Evolutionary conservation across 2,329 filamentous ascomycete genomes (phyloP).

Genomic region (Parastagonospora nodorum): DNA sequence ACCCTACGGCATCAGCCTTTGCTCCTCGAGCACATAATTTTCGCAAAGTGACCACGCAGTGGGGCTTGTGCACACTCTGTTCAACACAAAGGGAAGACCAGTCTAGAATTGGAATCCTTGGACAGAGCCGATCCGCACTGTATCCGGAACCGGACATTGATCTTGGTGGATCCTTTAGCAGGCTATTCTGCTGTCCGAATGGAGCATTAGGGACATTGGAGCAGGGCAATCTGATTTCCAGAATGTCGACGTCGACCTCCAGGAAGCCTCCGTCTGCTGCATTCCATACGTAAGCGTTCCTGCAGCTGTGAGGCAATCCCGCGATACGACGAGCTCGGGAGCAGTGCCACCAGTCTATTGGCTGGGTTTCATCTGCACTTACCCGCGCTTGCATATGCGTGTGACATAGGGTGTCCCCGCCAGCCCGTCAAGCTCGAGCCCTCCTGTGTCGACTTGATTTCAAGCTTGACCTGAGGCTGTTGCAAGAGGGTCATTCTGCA

Average conservation of each 20-base stretch:
- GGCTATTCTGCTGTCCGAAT: conserved; percentile 3
- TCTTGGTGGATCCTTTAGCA: neutral
- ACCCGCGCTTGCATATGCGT: conserved; percentile 47
- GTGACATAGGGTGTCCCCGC: conserved; percentile 41
- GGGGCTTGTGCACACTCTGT: conserved; percentile 40
- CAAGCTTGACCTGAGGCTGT: conserved; percentile 27
- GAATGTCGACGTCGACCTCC: conserved; percentile 16
- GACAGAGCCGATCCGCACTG: conserved; percentile 17
- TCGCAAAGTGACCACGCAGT: conserved; percentile 32
- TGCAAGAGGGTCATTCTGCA: conserved; percentile 12
- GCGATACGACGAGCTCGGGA: conserved; percentile 34
- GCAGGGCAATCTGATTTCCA: conserved; percentile 14
- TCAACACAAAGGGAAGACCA: conserved; percentile 34
- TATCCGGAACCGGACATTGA: conserved; percentile 13
- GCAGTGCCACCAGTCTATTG: conserved; percentile 25
- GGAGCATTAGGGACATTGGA: conserved; percentile 5
- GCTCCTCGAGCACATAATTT: conserved; percentile 26
- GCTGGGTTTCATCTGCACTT: conserved; percentile 36
- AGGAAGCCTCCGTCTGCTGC: conserved; percentile 17
- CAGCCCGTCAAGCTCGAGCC: conserved; percentile 8
- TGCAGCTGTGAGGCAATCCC: conserved; percentile 45
- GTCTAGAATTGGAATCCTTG: conserved; percentile 39
- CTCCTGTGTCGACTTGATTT: conserved; percentile 7
- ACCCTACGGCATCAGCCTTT: conserved; percentile 24
- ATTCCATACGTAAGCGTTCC: conserved; percentile 38